Evolutionary conservation across 441 rosid genomes (phyloP).

Genomic region (Biscutella auriculata): DNA sequence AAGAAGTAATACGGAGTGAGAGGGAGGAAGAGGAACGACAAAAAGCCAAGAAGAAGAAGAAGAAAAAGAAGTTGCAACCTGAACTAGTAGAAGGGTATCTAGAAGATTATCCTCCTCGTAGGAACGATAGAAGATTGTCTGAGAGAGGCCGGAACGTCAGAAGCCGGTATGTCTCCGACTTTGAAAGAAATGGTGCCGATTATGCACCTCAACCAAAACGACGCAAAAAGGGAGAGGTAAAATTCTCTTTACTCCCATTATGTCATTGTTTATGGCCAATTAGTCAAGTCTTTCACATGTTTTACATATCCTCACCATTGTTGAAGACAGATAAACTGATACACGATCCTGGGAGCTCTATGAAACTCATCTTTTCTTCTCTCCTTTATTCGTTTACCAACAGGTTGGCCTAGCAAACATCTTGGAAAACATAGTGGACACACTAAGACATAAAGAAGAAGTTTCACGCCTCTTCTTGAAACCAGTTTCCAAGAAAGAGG

Average conservation of each 20-base stretch:
- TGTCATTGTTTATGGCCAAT: neutral
- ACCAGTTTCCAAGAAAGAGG: constrained; percentile 87
- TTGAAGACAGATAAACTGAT: neutral
- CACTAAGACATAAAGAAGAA: constrained; percentile 44
- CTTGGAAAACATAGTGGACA: constrained; percentile 68
- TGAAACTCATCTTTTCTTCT: neutral
- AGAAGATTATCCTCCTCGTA: constrained; percentile 48
- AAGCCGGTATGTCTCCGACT: constrained; percentile 45
- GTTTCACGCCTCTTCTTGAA: constrained; percentile 80
- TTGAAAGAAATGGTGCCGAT: constrained; percentile 38
- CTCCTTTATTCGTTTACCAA: neutral
- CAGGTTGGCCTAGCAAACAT: constrained; percentile 87
- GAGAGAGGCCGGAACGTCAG: constrained; percentile 64
- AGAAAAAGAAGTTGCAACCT: constrained; percentile 51
- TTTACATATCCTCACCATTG: neutral
- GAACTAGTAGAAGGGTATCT: constrained; percentile 45
- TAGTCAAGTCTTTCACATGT: neutral
- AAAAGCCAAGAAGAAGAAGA: constrained; percentile 73
- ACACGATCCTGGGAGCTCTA: neutral
- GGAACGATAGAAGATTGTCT: constrained; percentile 51
- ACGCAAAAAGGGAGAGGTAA: constrained; percentile 94
- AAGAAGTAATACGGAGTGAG: constrained; percentile 64
- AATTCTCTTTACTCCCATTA: constrained; percentile 4
- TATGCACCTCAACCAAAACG: constrained; percentile 65
- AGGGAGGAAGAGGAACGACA: constrained; percentile 78